phyloP scores from a whole-genome alignment of 106 monocot genomes.

The Chionographis japonica region DNA sequence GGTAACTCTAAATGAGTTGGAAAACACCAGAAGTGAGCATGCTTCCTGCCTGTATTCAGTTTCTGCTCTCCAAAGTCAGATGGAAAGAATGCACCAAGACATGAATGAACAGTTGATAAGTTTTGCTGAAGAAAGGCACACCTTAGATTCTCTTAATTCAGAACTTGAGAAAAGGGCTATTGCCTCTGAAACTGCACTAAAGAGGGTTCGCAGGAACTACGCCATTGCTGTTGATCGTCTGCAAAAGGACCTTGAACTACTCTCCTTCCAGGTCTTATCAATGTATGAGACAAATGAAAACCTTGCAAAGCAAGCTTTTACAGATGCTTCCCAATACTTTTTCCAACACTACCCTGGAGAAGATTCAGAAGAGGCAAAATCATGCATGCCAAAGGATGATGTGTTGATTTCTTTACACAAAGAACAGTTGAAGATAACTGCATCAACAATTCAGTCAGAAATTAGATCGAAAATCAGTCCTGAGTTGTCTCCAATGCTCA shows the following conservation, averaged over 20 bases:
- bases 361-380: slow-evolving; percentile 4
- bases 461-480: slow-evolving; percentile 2
- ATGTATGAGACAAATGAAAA: slow-evolving; percentile 92
- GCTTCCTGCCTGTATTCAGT: slow-evolving; percentile 62
- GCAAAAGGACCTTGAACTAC: slow-evolving; percentile 89
- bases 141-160: slow-evolving; percentile 55
- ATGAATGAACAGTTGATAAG: slow-evolving; percentile 61
- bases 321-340: slow-evolving; percentile 45
- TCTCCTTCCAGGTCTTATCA: slow-evolving; percentile 92
- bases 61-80: slow-evolving; percentile 70
- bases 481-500: slow-evolving; percentile 8
- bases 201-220: slow-evolving; percentile 75
- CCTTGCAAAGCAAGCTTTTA: slow-evolving; percentile 71
- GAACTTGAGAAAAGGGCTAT: slow-evolving; percentile 75
- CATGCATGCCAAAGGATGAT: slow-evolving; percentile 11
- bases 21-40: slow-evolving; percentile 61
- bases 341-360: slow-evolving; percentile 22
- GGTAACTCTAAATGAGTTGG: slow-evolving; percentile 55
- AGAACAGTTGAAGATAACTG: slow-evolving; percentile 7
- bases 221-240: slow-evolving; percentile 66
- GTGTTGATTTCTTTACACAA: not conserved
- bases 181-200: slow-evolving; percentile 72
- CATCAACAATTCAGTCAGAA: slow-evolving; percentile 19
- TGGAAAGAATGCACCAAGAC: slow-evolving; percentile 62
- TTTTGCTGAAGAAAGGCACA: slow-evolving; percentile 56